Evolutionary conservation across 768 basidiomycete genomes (phyloP).

Genomic region (Aureoboletus auriporus): DNA sequence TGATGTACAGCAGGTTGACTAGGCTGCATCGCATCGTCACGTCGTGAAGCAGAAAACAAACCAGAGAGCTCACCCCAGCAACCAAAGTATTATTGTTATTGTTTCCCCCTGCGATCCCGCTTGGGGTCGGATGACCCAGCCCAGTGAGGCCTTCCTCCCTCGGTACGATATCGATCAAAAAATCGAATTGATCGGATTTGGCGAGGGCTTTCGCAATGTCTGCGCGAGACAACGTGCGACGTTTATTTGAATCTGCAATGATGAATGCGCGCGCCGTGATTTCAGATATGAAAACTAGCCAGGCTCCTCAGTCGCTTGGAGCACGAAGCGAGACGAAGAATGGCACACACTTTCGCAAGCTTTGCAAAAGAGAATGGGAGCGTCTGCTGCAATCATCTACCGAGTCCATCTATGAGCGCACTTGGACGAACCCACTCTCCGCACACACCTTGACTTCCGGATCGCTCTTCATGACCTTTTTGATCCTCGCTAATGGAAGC

Average conservation of each 20-base stretch:
- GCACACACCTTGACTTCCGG: conserved; percentile 86
- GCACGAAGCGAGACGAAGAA: background rate
- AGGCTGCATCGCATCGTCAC: conserved; percentile 9
- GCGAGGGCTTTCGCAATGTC: conserved; percentile 92
- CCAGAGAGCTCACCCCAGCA: conserved; percentile 20
- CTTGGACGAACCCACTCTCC: background rate
- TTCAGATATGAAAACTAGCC: conserved; percentile 86
- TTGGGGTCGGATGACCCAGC: conserved; percentile 9
- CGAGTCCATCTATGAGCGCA: background rate
- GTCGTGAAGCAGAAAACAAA: background rate
- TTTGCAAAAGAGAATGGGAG: conserved; percentile 94
- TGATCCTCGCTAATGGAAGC: conserved; percentile 91
- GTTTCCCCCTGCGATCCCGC: conserved; percentile 7
- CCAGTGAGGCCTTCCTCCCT: conserved; percentile 57
- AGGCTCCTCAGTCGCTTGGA: background rate
- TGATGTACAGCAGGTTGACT: conserved; percentile 22
- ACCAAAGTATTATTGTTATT: conserved; percentile 5
- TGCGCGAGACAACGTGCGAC: conserved; percentile 88
- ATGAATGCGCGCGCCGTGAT: conserved; percentile 95
- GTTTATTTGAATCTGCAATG: conserved; percentile 92
- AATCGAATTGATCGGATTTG: conserved; percentile 96
- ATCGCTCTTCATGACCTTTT: conserved; percentile 99
- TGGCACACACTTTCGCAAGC: conserved; percentile 91
- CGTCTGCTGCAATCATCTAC: conserved; percentile 98
- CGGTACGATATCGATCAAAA: conserved; percentile 93